Percentiles rank a stretch among this genome's conserved stretches.
These are phyloP conservation scores for Hericium alpestre DNA, from an alignment of 768 basidiomycete species.

Conservation along the genomic window DNA sequence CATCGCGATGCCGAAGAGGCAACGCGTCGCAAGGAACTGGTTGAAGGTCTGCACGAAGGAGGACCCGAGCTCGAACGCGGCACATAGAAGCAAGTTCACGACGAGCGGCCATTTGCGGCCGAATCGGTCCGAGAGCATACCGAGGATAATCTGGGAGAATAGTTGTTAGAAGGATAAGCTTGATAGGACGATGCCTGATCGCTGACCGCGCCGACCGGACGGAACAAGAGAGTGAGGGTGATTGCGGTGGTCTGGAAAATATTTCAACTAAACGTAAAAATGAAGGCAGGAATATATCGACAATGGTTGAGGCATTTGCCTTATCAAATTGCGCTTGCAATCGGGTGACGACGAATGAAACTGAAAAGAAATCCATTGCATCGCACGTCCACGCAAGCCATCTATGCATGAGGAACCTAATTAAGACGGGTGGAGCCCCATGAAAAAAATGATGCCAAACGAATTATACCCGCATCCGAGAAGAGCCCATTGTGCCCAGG, in stretches of 20 bases:
- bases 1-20: constrained; percentile 82
- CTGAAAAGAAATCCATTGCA: constrained; percentile 80
- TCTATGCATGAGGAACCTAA: constrained; percentile 21
- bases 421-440: not conserved
- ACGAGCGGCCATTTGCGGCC: constrained; percentile 94
- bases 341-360: constrained; percentile 43
- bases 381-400: constrained; percentile 86
- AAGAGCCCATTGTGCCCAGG: constrained; percentile 40
- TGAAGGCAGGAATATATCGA: constrained; percentile 15
- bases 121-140: constrained; percentile 76
- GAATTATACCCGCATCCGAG: constrained; percentile 42
- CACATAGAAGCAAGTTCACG: constrained; percentile 59
- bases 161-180: not conserved
- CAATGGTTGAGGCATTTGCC: constrained; percentile 31
- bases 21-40: constrained; percentile 73
- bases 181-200: not conserved
- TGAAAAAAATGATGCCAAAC: not conserved
- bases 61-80: constrained; percentile 64
- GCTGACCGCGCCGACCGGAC: constrained; percentile 62
- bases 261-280: not conserved
- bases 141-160: constrained; percentile 50
- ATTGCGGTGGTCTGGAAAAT: constrained; percentile 58
- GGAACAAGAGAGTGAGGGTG: constrained; percentile 87
- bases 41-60: constrained; percentile 70
- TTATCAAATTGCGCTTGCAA: constrained; percentile 38